Base-by-base conservation (phyloP, 2,329 filamentous ascomycete genomes). In the Fonsecaea multimorphosa region DNA sequence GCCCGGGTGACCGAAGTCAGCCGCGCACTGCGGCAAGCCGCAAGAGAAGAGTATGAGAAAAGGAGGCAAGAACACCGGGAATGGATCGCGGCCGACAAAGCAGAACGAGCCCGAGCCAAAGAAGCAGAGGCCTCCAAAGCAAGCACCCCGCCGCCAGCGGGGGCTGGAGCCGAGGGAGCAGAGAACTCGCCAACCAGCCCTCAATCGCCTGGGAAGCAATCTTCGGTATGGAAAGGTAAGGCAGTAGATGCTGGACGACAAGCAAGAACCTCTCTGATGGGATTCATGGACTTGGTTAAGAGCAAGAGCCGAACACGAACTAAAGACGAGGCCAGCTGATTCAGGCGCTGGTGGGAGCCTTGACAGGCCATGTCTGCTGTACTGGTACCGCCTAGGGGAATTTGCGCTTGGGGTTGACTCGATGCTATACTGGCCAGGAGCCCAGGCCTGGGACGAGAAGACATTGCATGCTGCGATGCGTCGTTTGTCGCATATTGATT, bases 1-100 rank as follows among this genome's bases (percentile, higher is more conserved):
- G 72, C 71, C 9, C 69, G 67, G 46, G 72, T 73, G 22, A 69
- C 68, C 24, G 72, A 72, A 60, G 70, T 73, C 58, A 73, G 72
- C 61, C 67, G 71, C 53, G 71, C 71, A 34, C 67, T 73, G 34
- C 70, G 72, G 46, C 68, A 70, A 55, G 72, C 72, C 7, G 70
- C 72, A 19, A 58, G 67, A n/a, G 72, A 70, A 60, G 72, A 73
- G 57, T 73, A 73, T 55, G 72, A 72, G 51, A 66, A 63, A 38
- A 56, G 71, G 31, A 68, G 69, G 27, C 71, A 69, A 34, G 72
- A 73, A 57, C 68, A 70, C 56, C 74, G 72, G 69, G 77, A 75
- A 54, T 74, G 76, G 70, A 78, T 74, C 66, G 75, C 74, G 60
- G 63, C 65, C 46, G 66, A 68, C 55, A 72, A 67, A 51, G 61